Evolutionary conservation across 176 grass and related monocot species (phyloP).

Genomic region (Poa pratensis): DNA sequence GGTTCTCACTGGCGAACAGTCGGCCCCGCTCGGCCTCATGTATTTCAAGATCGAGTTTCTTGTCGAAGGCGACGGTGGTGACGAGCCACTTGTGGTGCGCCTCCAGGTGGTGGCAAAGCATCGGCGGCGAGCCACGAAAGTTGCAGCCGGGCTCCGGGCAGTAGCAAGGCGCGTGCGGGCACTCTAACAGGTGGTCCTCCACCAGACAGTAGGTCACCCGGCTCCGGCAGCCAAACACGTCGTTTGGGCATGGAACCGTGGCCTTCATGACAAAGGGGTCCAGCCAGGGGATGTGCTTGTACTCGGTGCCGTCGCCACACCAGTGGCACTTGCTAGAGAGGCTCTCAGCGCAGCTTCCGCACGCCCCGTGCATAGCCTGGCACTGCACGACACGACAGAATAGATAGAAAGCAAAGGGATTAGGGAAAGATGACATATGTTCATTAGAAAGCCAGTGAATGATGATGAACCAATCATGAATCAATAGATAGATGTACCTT

Average conservation of each 20-base stretch:
- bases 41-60: too few species aligned
- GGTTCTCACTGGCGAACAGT: too few species aligned
- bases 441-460: too few species aligned
- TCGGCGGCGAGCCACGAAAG: background rate
- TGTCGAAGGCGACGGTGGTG: too few species aligned
- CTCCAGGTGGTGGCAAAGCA: background rate
- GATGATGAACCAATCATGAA: too few species aligned
- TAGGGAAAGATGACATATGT: too few species aligned
- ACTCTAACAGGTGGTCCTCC: background rate
- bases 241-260: constrained; percentile 34
- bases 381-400: too few species aligned
- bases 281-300: background rate
- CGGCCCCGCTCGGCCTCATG: too few species aligned
- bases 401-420: too few species aligned
- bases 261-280: constrained; percentile 5
- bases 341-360: background rate
- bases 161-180: background rate
- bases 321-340: background rate
- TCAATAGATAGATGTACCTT: too few species aligned
- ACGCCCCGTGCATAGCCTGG: background rate
- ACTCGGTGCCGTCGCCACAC: background rate
- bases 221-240: background rate
- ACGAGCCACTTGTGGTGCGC: too few species aligned
- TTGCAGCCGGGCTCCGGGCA: background rate
- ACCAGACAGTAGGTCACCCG: background rate